phyloP scores from a whole-genome alignment of 2,329 filamentous ascomycete species.

The Beauveria asiatica region DNA sequence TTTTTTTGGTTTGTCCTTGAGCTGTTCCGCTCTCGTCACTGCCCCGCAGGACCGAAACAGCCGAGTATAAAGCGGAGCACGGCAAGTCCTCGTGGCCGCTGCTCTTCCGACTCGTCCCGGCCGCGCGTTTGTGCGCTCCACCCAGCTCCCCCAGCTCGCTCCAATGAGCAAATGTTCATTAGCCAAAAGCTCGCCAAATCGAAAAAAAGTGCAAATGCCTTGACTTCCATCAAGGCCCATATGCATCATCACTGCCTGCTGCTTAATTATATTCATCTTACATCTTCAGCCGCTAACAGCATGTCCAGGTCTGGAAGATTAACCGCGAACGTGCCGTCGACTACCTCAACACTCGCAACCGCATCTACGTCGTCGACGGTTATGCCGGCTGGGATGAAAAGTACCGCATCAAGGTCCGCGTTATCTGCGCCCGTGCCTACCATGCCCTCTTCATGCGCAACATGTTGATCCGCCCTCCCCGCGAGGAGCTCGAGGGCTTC shows the following conservation, averaged over 20 bases:
- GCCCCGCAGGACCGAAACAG: constrained; percentile 10
- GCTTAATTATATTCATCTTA: background rate
- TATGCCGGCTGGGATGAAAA: constrained; percentile 98
- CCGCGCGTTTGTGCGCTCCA: background rate
- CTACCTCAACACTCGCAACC: constrained; percentile 97
- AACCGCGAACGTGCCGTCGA: constrained; percentile 98
- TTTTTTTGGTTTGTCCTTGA: too few species aligned
- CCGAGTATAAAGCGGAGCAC: constrained; percentile 12
- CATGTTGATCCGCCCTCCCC: constrained; percentile 94
- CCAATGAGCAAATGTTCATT: constrained; percentile 9
- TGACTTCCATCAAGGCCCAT: background rate
- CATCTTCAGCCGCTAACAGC: constrained; percentile 20
- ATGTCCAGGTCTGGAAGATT: constrained; percentile 88
- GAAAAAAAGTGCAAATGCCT: background rate
- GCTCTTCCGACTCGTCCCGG: constrained; percentile 11
- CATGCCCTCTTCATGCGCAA: constrained; percentile 99
- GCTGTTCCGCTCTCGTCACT: constrained; percentile 7
- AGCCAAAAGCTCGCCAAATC: constrained; percentile 6
- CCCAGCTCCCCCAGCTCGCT: background rate
- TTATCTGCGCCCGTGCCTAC: constrained; percentile 97
- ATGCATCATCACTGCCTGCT: background rate
- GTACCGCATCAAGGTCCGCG: constrained; percentile 94
- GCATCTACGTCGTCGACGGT: constrained; percentile 97
- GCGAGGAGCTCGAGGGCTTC: constrained; percentile 92
- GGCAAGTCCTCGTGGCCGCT: constrained; percentile 9